Conservation (phyloP, 768 basidiomycete genomes). For the Lactifluus piperatus region DNA sequence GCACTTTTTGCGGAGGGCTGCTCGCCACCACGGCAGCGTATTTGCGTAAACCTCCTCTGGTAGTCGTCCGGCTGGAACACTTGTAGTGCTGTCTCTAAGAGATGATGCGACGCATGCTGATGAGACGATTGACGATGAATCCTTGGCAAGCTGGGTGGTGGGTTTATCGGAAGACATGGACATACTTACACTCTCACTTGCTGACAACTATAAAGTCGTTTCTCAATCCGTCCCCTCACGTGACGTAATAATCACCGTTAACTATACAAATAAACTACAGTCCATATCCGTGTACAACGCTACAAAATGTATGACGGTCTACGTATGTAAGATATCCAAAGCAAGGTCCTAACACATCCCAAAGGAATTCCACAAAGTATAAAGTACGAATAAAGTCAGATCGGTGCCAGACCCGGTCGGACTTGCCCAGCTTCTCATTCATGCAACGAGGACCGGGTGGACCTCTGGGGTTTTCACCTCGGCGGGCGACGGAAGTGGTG, state of each 20-base stretch:
- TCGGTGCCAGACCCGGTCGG: neutral
- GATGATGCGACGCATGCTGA: neutral
- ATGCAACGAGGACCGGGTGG: neutral
- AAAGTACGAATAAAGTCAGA: neutral
- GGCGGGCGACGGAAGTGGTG: neutral
- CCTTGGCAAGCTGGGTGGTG: no score
- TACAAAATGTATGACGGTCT: neutral
- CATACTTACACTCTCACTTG: no score
- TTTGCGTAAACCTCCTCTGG: slow-evolving; percentile 52
- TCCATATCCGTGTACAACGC: no score
- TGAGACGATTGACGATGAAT: neutral
- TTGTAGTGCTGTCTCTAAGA: neutral
- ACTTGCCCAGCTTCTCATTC: neutral
- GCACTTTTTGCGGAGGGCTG: slow-evolving; percentile 45
- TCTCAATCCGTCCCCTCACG: no score
- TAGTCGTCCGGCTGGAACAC: slow-evolving; percentile 23
- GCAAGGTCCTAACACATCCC: neutral
- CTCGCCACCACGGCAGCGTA: slow-evolving; percentile 58
- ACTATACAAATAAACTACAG: no score
- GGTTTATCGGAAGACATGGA: no score
- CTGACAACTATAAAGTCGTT: no score
- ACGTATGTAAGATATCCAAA: neutral
- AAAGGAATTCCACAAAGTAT: neutral
- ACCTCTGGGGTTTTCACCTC: neutral
- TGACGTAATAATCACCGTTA: no score